A percentile compares a stretch with the other conserved stretches of the same genome.
Conservation (phyloP, 2,329 filamentous ascomycete genomes). For the Aaosphaeria arxii region DNA sequence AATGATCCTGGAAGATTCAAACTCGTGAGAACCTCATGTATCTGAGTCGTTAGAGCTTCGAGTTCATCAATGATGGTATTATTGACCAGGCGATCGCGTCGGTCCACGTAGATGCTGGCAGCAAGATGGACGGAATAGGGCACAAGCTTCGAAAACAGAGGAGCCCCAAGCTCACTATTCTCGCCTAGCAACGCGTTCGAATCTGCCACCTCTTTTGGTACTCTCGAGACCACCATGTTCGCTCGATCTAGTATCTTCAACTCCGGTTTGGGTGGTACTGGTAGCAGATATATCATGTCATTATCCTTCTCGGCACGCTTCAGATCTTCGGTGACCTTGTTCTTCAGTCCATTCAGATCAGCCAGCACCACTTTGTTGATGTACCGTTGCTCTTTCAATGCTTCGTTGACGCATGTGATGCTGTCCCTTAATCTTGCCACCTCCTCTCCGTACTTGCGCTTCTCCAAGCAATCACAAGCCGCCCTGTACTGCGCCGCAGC, state of each 20-base stretch:
- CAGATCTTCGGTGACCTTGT: constrained; percentile 77
- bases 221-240: constrained; percentile 77
- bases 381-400: constrained; percentile 78
- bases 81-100: constrained; percentile 85
- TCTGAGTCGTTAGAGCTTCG: constrained; percentile 73
- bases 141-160: constrained; percentile 86
- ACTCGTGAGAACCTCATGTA: constrained; percentile 76
- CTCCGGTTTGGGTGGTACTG: constrained; percentile 84
- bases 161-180: constrained; percentile 74
- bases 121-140: constrained; percentile 95
- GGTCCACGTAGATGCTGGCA: constrained; percentile 90
- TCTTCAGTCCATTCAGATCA: constrained; percentile 81
- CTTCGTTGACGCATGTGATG: constrained; percentile 78
- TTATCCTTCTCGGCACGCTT: constrained; percentile 96
- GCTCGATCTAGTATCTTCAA: constrained; percentile 82
- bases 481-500: constrained; percentile 92
- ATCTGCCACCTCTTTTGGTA: constrained; percentile 78
- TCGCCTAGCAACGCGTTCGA: constrained; percentile 79
- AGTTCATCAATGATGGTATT: constrained; percentile 82
- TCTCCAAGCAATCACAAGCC: constrained; percentile 87
- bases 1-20: constrained; percentile 88
- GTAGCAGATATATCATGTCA: constrained; percentile 86
- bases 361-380: constrained; percentile 77
- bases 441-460: constrained; percentile 92
- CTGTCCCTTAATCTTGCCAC: constrained; percentile 82